Conservation (phyloP, 176 grass and related monocot genomes). For the Eragrostis curvula region DNA sequence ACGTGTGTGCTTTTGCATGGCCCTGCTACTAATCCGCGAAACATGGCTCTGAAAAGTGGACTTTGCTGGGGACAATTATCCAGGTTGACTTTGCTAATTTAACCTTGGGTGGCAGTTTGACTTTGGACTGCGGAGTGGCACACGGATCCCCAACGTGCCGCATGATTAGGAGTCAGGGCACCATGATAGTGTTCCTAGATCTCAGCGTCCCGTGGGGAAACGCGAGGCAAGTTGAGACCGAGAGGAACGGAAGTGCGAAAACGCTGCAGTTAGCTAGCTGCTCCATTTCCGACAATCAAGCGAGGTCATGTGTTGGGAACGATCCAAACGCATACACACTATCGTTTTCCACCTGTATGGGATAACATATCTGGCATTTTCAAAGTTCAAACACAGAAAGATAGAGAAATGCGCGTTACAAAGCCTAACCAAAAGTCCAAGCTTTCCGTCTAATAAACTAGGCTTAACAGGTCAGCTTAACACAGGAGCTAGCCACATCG, state of each 20-base stretch:
- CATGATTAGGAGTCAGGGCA: slow-evolving; percentile 29
- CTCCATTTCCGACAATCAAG: slow-evolving; percentile 14
- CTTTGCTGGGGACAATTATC: not conserved
- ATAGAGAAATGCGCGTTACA: not conserved
- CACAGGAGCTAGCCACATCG: slow-evolving; percentile 25
- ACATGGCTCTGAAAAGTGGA: not conserved
- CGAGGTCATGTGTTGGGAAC: not conserved
- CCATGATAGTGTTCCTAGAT: slow-evolving; percentile 14
- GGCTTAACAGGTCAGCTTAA: slow-evolving; percentile 5
- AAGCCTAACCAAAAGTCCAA: slow-evolving; percentile 33
- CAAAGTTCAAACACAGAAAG: not conserved
- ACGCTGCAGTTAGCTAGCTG: not conserved
- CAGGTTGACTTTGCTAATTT: slow-evolving; percentile 24
- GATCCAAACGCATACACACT: not conserved
- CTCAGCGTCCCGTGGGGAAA: not conserved
- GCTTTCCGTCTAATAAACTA: slow-evolving; percentile 1
- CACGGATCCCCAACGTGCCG: slow-evolving; percentile 15
- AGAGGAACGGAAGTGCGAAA: slow-evolving; percentile 11
- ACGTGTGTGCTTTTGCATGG: not conserved
- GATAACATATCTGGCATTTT: slow-evolving; percentile 14
- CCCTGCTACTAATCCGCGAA: not conserved
- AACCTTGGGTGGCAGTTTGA: not conserved
- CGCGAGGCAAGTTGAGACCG: slow-evolving; percentile 1
- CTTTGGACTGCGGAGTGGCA: not conserved
- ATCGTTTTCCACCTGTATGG: not conserved